phyloP scores from a whole-genome alignment of 768 basidiomycete genomes.

The Gelatoporia subvermispora region DNA sequence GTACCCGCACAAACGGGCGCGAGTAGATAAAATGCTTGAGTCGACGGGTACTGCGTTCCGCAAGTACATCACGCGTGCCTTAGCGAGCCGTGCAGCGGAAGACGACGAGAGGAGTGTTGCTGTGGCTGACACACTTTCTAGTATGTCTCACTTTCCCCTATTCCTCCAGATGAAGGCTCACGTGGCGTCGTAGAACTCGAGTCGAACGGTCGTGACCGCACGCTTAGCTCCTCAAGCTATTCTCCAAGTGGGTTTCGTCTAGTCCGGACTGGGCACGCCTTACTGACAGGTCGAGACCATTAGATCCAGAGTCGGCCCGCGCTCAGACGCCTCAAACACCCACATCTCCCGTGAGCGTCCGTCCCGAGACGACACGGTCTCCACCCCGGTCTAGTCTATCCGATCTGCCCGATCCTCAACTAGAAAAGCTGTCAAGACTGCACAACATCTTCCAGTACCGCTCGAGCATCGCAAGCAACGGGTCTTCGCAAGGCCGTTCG shows the following conservation, averaged over 20 bases:
- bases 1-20: slow-evolving; percentile 76
- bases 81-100: slow-evolving; percentile 84
- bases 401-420: slow-evolving; percentile 29
- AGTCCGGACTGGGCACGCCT: slow-evolving; percentile 1
- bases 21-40: slow-evolving; percentile 85
- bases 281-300: not conserved
- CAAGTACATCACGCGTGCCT: slow-evolving; percentile 84
- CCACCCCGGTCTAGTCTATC: slow-evolving; percentile 26
- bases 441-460: slow-evolving; percentile 84
- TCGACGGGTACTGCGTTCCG: slow-evolving; percentile 87
- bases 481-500: slow-evolving; percentile 30
- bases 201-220: slow-evolving; percentile 42
- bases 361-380: slow-evolving; percentile 22
- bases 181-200: slow-evolving; percentile 49
- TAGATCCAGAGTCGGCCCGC: not conserved
- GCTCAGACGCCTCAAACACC: slow-evolving; percentile 10
- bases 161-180: not conserved
- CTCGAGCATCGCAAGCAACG: slow-evolving; percentile 52
- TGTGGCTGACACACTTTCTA: slow-evolving; percentile 79
- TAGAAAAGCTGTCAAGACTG: slow-evolving; percentile 67
- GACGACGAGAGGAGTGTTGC: slow-evolving; percentile 76
- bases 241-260: slow-evolving; percentile 9
- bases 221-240: slow-evolving; percentile 17
- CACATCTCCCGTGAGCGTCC: slow-evolving; percentile 16
- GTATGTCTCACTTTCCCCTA: slow-evolving; percentile 37